phyloP scores from a whole-genome alignment of 805 yeast species.

The Saccharomycopsis selenospora region DNA sequence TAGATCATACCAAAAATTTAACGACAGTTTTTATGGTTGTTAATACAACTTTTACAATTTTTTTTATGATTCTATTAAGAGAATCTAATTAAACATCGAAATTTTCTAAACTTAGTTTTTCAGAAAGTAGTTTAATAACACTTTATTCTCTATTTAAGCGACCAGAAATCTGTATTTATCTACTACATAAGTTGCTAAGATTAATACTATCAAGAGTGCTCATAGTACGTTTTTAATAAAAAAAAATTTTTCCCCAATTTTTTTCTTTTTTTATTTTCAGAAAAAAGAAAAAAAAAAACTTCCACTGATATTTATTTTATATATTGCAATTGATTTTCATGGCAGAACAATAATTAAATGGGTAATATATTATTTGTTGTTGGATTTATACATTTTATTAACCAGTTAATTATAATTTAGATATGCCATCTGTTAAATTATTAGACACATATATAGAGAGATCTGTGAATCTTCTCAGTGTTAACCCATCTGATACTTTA shows the following conservation, averaged over 20 bases:
- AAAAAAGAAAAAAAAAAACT: too few relatives aligned
- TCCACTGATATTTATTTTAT: not conserved
- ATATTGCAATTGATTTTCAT: not conserved
- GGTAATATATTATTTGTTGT: too few relatives aligned
- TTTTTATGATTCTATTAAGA: not conserved
- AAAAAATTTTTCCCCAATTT: too few relatives aligned
- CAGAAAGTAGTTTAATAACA: not conserved
- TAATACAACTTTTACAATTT: not conserved
- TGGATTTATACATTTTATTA: not conserved
- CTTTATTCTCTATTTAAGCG: not conserved
- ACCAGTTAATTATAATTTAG: not conserved
- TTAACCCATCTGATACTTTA: constrained; percentile 27
- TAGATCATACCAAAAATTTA: not conserved
- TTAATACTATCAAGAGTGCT: not conserved
- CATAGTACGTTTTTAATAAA: too few relatives aligned
- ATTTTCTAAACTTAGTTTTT: too few relatives aligned
- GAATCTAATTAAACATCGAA: too few relatives aligned
- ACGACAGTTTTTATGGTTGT: not conserved
- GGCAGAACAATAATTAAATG: not conserved
- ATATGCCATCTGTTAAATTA: constrained; percentile 22
- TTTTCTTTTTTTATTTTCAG: too few relatives aligned
- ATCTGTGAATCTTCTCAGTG: constrained; percentile 26
- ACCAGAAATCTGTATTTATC: not conserved
- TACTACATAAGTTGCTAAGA: not conserved
- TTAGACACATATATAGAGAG: constrained; percentile 29